A percentile compares a stretch with the other conserved stretches of the same genome.
Conservation (phyloP, 805 yeast genomes). For the Pichia manshurica region DNA sequence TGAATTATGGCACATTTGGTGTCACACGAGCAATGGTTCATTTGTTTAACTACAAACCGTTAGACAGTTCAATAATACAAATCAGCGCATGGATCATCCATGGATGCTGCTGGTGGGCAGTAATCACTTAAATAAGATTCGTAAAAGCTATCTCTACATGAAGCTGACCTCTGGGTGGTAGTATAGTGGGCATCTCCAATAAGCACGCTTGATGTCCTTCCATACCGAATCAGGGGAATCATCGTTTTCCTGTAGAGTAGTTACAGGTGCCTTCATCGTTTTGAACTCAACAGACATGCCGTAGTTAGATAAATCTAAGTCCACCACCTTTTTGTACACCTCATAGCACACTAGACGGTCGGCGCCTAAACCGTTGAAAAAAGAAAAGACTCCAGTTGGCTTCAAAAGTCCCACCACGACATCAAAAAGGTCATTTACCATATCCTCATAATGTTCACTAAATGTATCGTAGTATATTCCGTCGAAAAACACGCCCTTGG, state of each 20-base stretch:
- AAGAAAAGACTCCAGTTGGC: slow-evolving; percentile 80
- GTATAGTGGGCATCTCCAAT: slow-evolving; percentile 64
- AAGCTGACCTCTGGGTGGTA: slow-evolving; percentile 61
- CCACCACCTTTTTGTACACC: slow-evolving; percentile 79
- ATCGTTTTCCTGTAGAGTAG: slow-evolving; percentile 32
- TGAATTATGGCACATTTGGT: too few species aligned
- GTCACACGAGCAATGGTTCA: too few species aligned
- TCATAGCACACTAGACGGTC: slow-evolving; percentile 71
- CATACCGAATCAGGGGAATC: slow-evolving; percentile 41
- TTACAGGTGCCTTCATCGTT: slow-evolving; percentile 42
- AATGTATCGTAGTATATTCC: slow-evolving; percentile 94
- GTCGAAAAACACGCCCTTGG: slow-evolving; percentile 67
- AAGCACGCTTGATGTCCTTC: slow-evolving; percentile 56
- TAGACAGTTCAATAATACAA: too few species aligned
- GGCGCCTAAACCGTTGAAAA: slow-evolving; percentile 88
- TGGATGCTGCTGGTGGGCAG: too few species aligned
- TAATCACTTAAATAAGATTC: neutral
- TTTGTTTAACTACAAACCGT: too few species aligned
- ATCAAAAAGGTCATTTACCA: slow-evolving; percentile 75
- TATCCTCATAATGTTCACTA: slow-evolving; percentile 85
- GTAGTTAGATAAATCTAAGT: slow-evolving; percentile 69
- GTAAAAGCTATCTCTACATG: slow-evolving; percentile 7
- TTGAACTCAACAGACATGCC: slow-evolving; percentile 64
- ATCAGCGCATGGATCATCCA: too few species aligned
- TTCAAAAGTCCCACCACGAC: slow-evolving; percentile 72